Percentiles rank a stretch among this genome's conserved stretches.
phyloP scores from a whole-genome alignment of 2,329 filamentous ascomycete genomes.

The Dactylonectria macrodidyma region DNA sequence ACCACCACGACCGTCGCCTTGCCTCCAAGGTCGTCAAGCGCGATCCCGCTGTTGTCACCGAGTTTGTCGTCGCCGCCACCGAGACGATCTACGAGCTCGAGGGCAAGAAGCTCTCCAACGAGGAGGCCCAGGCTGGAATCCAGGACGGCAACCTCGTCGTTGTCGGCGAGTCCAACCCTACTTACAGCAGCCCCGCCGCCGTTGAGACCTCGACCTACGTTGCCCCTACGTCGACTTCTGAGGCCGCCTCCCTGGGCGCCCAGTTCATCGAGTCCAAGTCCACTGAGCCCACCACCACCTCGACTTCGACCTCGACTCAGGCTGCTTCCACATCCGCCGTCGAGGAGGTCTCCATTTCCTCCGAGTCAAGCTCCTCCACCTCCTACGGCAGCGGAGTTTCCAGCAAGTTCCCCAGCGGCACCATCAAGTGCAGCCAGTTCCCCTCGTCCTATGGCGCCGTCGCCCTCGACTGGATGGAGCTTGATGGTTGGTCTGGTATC shows the following conservation, averaged over 20 bases:
- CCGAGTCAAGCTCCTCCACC: conserved; percentile 41
- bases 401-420: conserved; percentile 81
- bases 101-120: conserved; percentile 71
- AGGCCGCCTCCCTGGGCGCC: conserved; percentile 55
- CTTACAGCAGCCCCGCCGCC: conserved; percentile 63
- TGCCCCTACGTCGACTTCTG: conserved; percentile 50
- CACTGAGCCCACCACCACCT: conserved; percentile 47
- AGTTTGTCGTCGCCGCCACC: conserved; percentile 72
- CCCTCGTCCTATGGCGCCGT: conserved; percentile 87
- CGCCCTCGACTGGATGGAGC: conserved; percentile 75
- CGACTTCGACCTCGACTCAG: conserved; percentile 33
- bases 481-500: conserved; percentile 85
- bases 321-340: conserved; percentile 36
- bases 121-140: conserved; percentile 81
- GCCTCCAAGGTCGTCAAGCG: conserved; percentile 65
- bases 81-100: conserved; percentile 81
- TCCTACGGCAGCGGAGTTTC: conserved; percentile 67
- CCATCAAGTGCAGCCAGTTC: conserved; percentile 80
- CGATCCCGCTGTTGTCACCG: conserved; percentile 61
- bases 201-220: conserved; percentile 52
- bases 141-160: conserved; percentile 79
- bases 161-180: conserved; percentile 71
- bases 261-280: conserved; percentile 68
- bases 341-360: conserved; percentile 41
- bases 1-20: conserved; percentile 72